Evolutionary conservation across 2,329 filamentous ascomycete genomes (phyloP).

Genomic region (Hypoxylon sp.): DNA sequence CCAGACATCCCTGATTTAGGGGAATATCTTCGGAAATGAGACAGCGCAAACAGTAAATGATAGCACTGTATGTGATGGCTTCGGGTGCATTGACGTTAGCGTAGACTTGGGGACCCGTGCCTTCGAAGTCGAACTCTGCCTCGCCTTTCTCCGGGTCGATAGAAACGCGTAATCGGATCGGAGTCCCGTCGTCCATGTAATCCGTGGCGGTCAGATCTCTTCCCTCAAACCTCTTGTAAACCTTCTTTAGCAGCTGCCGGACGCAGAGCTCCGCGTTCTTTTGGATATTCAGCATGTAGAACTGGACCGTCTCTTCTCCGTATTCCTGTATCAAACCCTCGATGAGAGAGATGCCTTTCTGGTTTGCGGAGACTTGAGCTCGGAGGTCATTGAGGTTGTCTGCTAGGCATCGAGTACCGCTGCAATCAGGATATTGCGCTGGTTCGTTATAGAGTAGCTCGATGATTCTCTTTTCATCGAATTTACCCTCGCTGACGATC

Average conservation of each 20-base stretch:
- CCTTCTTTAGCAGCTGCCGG: conserved; percentile 74
- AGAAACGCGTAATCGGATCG: conserved; percentile 76
- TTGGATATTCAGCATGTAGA: conserved; percentile 83
- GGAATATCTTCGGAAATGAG: conserved; percentile 82
- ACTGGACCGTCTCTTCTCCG: conserved; percentile 77
- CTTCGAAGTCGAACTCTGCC: conserved; percentile 79
- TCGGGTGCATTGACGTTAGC: conserved; percentile 81
- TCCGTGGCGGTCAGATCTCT: conserved; percentile 76
- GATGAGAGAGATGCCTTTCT: conserved; percentile 82
- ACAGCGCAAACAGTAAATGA: conserved; percentile 82
- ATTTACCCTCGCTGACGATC: conserved; percentile 78
- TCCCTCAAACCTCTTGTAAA: conserved; percentile 75
- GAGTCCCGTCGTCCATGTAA: conserved; percentile 83
- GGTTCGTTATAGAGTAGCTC: conserved; percentile 77
- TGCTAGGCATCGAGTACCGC: conserved; percentile 77
- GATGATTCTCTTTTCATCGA: conserved; percentile 78
- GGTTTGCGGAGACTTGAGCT: conserved; percentile 82
- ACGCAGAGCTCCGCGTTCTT: conserved; percentile 79
- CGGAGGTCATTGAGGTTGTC: conserved; percentile 86
- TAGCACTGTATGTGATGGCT: conserved; percentile 81
- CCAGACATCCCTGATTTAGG: conserved; percentile 81
- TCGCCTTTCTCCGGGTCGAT: conserved; percentile 79
- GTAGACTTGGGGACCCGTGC: conserved; percentile 80
- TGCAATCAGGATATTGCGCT: conserved; percentile 77
- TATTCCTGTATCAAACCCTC: conserved; percentile 78